A percentile compares a stretch with the other conserved stretches of the same genome.
These are phyloP conservation scores for Paxillus rubicundulus DNA, from an alignment of 768 basidiomycete species.

Conservation along the genomic window DNA sequence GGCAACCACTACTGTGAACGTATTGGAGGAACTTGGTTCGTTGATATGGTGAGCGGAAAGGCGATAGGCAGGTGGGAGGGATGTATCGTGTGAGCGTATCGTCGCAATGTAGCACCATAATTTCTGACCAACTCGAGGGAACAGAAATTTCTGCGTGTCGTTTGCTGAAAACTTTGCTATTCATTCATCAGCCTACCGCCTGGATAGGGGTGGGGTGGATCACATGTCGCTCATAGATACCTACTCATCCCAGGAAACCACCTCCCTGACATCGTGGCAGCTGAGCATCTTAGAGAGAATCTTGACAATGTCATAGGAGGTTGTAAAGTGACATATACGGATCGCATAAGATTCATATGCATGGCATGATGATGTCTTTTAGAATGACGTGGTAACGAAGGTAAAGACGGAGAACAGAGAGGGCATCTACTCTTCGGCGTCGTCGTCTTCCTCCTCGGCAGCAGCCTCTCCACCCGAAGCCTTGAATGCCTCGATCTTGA, in stretches of 20 bases:
- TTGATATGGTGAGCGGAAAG: slow-evolving; percentile 63
- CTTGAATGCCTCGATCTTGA: slow-evolving; percentile 90
- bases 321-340: slow-evolving; percentile 3
- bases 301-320: slow-evolving; percentile 21
- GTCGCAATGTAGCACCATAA: neutral
- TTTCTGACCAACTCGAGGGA: slow-evolving; percentile 2
- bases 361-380: slow-evolving; percentile 13
- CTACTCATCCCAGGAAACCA: slow-evolving; percentile 32
- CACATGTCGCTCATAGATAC: slow-evolving; percentile 44
- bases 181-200: slow-evolving; percentile 55
- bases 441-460: slow-evolving; percentile 48
- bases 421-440: slow-evolving; percentile 60
- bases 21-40: slow-evolving; percentile 67
- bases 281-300: slow-evolving; percentile 44
- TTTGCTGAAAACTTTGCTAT: slow-evolving; percentile 51
- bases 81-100: slow-evolving; percentile 59
- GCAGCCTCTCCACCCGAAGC: slow-evolving; percentile 47
- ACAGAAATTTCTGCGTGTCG: slow-evolving; percentile 62
- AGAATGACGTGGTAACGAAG: slow-evolving; percentile 7
- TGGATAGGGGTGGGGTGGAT: slow-evolving; percentile 42
- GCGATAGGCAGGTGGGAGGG: slow-evolving; percentile 79
- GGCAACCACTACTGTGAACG: slow-evolving; percentile 55
- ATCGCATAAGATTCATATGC: slow-evolving; percentile 19
- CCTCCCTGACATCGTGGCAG: slow-evolving; percentile 56
- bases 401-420: neutral